Evolutionary conservation across 805 yeast genomes (phyloP).

Genomic region (Huiozyma naganishii): DNA sequence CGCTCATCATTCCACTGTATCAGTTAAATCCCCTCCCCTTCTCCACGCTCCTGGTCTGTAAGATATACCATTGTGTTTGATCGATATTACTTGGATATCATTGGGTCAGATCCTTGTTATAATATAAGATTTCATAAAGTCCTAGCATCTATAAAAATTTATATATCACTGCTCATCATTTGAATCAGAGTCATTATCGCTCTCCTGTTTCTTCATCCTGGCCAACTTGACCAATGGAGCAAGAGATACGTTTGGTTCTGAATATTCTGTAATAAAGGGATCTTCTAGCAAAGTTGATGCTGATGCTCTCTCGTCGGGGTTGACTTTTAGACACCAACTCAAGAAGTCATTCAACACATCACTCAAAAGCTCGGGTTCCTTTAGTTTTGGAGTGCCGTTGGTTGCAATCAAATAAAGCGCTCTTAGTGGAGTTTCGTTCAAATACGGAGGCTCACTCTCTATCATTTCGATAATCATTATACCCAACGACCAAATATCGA

Average conservation of each 20-base stretch:
- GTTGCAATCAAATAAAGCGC: conserved; percentile 92
- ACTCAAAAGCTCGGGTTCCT: conserved; percentile 75
- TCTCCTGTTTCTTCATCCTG: conserved; percentile 5
- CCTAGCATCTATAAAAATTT: too few species aligned
- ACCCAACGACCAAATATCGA: conserved; percentile 96
- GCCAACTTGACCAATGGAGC: conserved; percentile 49
- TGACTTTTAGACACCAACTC: conserved; percentile 70
- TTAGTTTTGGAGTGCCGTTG: conserved; percentile 89
- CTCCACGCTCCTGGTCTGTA: too few species aligned
- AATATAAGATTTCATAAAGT: too few species aligned
- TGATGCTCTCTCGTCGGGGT: conserved; percentile 68
- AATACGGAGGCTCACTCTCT: conserved; percentile 97
- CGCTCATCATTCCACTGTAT: too few species aligned
- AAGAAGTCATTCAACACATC: conserved; percentile 59
- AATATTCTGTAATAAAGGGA: conserved; percentile 45
- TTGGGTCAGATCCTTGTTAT: too few species aligned
- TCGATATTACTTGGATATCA: too few species aligned
- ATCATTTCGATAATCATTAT: conserved; percentile 98
- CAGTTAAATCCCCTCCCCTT: too few species aligned
- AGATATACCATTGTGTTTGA: too few species aligned
- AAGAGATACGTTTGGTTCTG: conserved; percentile 51
- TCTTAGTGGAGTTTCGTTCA: conserved; percentile 90
- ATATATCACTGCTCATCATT: not conserved
- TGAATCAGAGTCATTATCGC: conserved; percentile 2
- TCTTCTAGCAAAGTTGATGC: conserved; percentile 63